Evolutionary conservation across 2,329 filamentous ascomycete species (phyloP).

Genomic region (Ophiognomonia clavigignenti-juglandacearum): DNA sequence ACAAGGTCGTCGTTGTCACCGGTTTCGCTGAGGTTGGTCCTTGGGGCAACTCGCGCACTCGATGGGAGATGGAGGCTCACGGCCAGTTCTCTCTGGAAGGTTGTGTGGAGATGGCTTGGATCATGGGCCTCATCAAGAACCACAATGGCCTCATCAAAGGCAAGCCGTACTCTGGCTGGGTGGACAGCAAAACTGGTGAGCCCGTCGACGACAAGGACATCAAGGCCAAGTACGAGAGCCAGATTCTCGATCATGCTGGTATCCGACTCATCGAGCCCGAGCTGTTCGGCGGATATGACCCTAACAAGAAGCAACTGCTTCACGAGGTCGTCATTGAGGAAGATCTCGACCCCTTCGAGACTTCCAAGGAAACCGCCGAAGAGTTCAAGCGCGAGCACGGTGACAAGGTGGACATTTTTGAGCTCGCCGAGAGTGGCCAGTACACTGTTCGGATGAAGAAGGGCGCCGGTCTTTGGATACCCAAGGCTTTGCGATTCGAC

Average conservation of each 20-base stretch:
- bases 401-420: conserved; percentile 96
- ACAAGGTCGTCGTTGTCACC: conserved; percentile 96
- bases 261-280: conserved; percentile 98
- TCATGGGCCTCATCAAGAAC: conserved; percentile 99
- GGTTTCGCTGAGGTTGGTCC: conserved; percentile 95
- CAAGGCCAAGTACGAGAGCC: conserved; percentile 95
- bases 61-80: conserved; percentile 99
- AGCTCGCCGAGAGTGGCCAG: conserved; percentile 88
- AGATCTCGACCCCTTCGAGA: conserved; percentile 94
- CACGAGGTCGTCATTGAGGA: conserved; percentile 98
- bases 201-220: conserved; percentile 98
- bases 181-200: conserved; percentile 89
- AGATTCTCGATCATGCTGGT: conserved; percentile 92
- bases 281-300: conserved; percentile 93
- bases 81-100: conserved; percentile 97
- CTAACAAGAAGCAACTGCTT: conserved; percentile 96
- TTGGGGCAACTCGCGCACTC: conserved; percentile 96
- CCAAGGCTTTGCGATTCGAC: conserved; percentile 95
- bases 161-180: conserved; percentile 93
- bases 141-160: conserved; percentile 96
- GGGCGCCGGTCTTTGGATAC: conserved; percentile 90
- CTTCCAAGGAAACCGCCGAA: conserved; percentile 93
- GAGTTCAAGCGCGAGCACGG: conserved; percentile 97
- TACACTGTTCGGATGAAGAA: conserved; percentile 94
- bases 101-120: conserved; percentile 99